These are phyloP conservation scores for Wickerhamiella occidentalis DNA, from an alignment of 805 yeast species.

Conservation along the genomic window DNA sequence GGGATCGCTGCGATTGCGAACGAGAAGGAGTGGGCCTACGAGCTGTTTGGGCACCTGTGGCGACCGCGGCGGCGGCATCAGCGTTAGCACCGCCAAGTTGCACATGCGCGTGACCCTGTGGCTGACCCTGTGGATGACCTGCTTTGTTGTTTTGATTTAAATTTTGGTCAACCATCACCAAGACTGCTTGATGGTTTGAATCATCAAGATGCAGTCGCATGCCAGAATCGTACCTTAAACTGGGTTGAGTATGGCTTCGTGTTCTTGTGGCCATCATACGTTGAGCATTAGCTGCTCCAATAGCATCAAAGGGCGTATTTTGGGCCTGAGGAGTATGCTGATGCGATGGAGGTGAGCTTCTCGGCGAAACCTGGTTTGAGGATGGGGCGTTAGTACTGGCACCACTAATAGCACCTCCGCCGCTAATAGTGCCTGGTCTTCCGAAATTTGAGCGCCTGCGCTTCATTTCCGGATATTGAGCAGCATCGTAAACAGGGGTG, in stretches of 20 bases:
- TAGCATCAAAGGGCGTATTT: slow-evolving; percentile 7
- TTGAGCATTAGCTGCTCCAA: slow-evolving; percentile 9
- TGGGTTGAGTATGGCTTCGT: slow-evolving; percentile 11
- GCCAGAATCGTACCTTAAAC: slow-evolving; percentile 6
- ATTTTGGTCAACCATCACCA: slow-evolving; percentile 8
- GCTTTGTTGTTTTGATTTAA: not conserved
- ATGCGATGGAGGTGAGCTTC: slow-evolving; percentile 8
- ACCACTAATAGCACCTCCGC: not conserved
- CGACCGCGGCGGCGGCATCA: not conserved
- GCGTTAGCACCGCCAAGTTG: too few relatives aligned
- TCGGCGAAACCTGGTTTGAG: slow-evolving; percentile 10
- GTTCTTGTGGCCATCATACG: slow-evolving; percentile 2
- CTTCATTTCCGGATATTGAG: slow-evolving; percentile 8
- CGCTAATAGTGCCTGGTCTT: not conserved
- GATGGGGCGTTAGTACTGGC: not conserved
- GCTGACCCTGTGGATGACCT: not conserved
- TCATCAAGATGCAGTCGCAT: slow-evolving; percentile 12
- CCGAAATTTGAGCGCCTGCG: slow-evolving; percentile 13
- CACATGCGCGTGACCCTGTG: too few relatives aligned
- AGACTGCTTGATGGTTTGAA: slow-evolving; percentile 10
- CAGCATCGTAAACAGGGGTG: slow-evolving; percentile 1
- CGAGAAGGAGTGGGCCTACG: not conserved
- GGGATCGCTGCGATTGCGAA: not conserved
- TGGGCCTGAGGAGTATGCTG: not conserved
- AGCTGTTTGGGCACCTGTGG: not conserved